Evolutionary conservation across 1,284 basidiomycete genomes (phyloP), one percentile per base, ranked within the genome.

Genomic region (Ustilago shanxiensis): DNA sequence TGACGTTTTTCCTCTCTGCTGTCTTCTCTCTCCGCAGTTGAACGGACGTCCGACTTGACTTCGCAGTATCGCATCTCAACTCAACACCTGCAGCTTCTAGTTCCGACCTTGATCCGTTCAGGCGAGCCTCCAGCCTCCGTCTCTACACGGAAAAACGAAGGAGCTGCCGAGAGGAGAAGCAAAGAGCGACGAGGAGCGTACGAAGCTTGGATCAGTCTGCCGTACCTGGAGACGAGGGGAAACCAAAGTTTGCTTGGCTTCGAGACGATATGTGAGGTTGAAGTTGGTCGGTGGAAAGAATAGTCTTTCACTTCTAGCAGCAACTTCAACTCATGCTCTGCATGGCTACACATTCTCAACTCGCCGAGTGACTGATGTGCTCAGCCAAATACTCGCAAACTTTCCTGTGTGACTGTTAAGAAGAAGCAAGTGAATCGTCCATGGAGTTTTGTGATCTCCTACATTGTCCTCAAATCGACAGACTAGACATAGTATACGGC

Each of bases 181-280:
- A 68, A 68, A 56, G 45, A 60, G 5, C 41, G 66, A 26, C 54
- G 81, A 0, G 20, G 20, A 44, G 71, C 71, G 0, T 78, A 81
- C 52, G 72, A 75, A 26, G 58, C 68, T 13, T 81, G 78, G 66
- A 72, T 81, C 37, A 52, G 58, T 6, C 63, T 82, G 11, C 79
- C 81, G 20, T 66, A 75, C 31, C 70, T 82, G 35, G 77, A 80
- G 24, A 69, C 71, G 22, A 69, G 69, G 7, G 81, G 77, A 13
- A 49, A 65, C 20, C 53, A 67, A 14, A 82, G 79, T 49, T 60
- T 79, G 37, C 33, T 68, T 14, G 80, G 80, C 26, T 51, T 83
- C n/a, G 80, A 82, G 39, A 39, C 71, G 33, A 44, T 83, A 10
- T 83, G 82, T 37, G 78, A 81, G 62, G 79, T 79, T 2, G 82